phyloP scores from a whole-genome alignment of 2,329 filamentous ascomycete genomes.

The Claviceps sp. region DNA sequence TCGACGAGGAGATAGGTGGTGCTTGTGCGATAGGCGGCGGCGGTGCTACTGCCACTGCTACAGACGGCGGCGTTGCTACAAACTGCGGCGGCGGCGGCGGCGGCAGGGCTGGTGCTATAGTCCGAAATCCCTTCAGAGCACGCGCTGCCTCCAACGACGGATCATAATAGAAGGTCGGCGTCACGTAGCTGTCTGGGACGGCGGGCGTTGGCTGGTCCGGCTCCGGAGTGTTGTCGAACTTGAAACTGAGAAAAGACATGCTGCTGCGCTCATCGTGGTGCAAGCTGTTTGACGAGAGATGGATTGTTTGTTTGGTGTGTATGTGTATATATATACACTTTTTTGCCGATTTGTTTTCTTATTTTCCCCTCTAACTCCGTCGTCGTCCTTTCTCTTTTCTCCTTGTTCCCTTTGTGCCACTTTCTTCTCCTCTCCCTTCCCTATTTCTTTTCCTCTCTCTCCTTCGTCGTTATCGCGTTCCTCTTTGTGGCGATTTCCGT shows the following conservation, averaged over 20 bases:
- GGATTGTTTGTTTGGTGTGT: background rate
- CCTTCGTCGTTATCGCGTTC: background rate
- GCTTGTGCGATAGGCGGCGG: no score
- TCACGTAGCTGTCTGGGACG: background rate
- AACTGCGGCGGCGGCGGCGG: no score
- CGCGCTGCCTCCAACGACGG: background rate
- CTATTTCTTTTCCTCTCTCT: background rate
- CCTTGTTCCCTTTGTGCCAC: no score
- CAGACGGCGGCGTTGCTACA: no score
- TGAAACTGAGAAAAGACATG: slow-evolving; percentile 6
- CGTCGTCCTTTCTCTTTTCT: background rate
- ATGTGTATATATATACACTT: background rate
- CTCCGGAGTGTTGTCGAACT: slow-evolving; percentile 2
- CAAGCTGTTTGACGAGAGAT: background rate
- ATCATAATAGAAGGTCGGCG: background rate
- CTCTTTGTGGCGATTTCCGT: background rate
- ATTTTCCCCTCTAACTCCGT: background rate
- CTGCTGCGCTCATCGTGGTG: slow-evolving; percentile 4
- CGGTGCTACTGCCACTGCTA: no score
- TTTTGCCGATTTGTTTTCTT: background rate
- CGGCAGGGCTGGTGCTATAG: no score
- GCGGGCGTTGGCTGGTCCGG: background rate
- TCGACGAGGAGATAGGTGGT: background rate
- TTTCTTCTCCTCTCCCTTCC: background rate
- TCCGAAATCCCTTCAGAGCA: background rate